phyloP scores from a whole-genome alignment of 2,329 filamentous ascomycete species.

The Lasiodiplodia citricola region DNA sequence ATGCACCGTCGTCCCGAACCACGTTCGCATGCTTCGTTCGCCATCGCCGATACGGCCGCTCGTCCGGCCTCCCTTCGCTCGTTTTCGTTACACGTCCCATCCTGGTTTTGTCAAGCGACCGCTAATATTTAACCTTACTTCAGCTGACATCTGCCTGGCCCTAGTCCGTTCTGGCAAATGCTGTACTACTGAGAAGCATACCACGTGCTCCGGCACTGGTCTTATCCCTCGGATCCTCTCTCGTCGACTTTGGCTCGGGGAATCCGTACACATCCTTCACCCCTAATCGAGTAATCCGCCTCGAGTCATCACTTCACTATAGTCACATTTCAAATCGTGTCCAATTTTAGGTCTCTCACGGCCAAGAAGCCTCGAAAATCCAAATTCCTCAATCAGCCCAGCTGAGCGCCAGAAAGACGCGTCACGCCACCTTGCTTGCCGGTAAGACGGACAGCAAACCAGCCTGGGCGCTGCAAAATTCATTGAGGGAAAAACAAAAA shows the following conservation, averaged over 20 bases:
- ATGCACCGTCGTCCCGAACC: background rate
- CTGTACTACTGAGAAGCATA: background rate
- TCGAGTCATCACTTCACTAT: background rate
- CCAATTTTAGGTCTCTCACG: background rate
- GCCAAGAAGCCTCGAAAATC: background rate
- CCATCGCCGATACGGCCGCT: background rate
- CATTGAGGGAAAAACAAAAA: background rate
- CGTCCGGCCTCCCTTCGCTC: background rate
- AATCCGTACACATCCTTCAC: background rate
- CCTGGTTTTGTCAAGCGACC: background rate
- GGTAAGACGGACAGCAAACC: background rate
- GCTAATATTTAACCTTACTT: constrained; percentile 20
- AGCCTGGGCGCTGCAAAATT: background rate
- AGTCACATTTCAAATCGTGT: background rate
- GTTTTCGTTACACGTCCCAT: background rate
- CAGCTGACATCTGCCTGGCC: constrained; percentile 6
- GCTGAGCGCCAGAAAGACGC: too few relatives aligned
- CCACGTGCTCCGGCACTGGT: background rate
- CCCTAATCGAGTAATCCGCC: background rate
- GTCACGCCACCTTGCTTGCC: background rate
- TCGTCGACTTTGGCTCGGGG: background rate
- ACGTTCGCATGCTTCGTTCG: background rate
- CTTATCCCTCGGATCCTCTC: background rate
- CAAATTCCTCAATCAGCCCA: background rate
- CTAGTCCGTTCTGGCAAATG: background rate